Conservation (phyloP, 257 asterid genomes). For the Euphrasia confusa region DNA sequence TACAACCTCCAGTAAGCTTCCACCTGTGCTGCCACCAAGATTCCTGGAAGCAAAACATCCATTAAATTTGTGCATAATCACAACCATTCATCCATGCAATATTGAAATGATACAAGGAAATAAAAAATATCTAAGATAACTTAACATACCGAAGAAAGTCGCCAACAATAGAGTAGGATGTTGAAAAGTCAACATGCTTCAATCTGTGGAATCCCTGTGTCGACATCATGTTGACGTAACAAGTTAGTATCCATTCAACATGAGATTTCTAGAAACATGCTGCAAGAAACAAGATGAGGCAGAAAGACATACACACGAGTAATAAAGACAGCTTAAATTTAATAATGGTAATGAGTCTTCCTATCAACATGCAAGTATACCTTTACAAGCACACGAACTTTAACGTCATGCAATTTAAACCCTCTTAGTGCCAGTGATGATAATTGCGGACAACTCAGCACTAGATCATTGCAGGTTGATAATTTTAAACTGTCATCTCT, state of each 20-base stretch:
- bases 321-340: background rate
- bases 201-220: constrained; percentile 69
- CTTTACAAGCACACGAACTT: constrained; percentile 65
- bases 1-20: constrained; percentile 58
- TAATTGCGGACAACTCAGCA: constrained; percentile 53
- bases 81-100: constrained; percentile 8
- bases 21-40: constrained; percentile 59
- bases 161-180: constrained; percentile 66
- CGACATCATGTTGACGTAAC: constrained; percentile 7
- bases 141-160: constrained; percentile 67
- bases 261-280: constrained; percentile 2
- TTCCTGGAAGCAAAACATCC: constrained; percentile 37
- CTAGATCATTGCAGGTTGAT: constrained; percentile 60
- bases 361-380: constrained; percentile 32
- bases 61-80: constrained; percentile 1
- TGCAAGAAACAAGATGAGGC: background rate
- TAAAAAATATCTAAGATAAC: constrained; percentile 4
- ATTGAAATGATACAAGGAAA: background rate
- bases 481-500: constrained; percentile 77
- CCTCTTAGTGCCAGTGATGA: constrained; percentile 72
- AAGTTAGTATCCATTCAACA: constrained; percentile 2
- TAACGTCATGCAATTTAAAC: constrained; percentile 57
- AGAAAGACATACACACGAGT: constrained; percentile 3
- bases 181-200: constrained; percentile 70
- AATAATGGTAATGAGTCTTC: background rate